phyloP scores from a whole-genome alignment of 2,329 filamentous ascomycete genomes.

The Celoporthe dispersa region DNA sequence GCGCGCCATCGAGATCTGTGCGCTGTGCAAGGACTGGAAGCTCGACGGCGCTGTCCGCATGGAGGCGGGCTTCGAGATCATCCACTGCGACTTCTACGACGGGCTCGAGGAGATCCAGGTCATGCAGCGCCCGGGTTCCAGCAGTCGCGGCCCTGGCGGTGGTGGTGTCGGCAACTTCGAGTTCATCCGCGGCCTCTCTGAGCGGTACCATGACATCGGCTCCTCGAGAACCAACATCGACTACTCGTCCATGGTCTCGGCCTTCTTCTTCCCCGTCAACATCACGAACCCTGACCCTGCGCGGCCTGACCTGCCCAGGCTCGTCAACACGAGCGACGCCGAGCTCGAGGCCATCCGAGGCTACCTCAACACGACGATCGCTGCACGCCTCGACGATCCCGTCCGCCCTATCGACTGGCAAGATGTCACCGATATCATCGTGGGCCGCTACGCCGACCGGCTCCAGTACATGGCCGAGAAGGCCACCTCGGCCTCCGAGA shows the following conservation, averaged over 20 bases:
- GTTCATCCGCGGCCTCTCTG: slow-evolving; percentile 46
- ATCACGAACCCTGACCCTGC: slow-evolving; percentile 46
- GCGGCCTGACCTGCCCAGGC: slow-evolving; percentile 35
- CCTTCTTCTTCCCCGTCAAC: slow-evolving; percentile 55
- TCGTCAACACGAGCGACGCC: slow-evolving; percentile 30
- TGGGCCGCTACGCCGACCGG: slow-evolving; percentile 63
- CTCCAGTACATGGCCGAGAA: slow-evolving; percentile 48
- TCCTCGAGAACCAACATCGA: slow-evolving; percentile 48
- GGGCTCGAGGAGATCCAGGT: slow-evolving; percentile 44
- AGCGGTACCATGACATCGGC: slow-evolving; percentile 52
- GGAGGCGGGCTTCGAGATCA: slow-evolving; percentile 73
- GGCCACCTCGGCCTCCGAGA: slow-evolving; percentile 35
- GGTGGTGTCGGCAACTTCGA: slow-evolving; percentile 42
- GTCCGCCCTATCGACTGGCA: slow-evolving; percentile 64
- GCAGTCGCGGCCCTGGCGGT: slow-evolving; percentile 23
- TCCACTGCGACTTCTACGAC: slow-evolving; percentile 65
- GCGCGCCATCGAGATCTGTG: slow-evolving; percentile 61
- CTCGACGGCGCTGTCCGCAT: slow-evolving; percentile 70
- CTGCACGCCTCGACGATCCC: slow-evolving; percentile 40
- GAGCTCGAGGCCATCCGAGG: slow-evolving; percentile 38
- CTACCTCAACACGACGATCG: slow-evolving; percentile 35
- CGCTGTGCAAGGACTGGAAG: slow-evolving; percentile 55
- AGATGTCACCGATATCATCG: slow-evolving; percentile 65
- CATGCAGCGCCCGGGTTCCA: slow-evolving; percentile 35
- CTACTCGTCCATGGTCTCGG: slow-evolving; percentile 56